Evolutionary conservation across 257 asterid species (phyloP).

Genomic region (Fraxinus cuspidata): DNA sequence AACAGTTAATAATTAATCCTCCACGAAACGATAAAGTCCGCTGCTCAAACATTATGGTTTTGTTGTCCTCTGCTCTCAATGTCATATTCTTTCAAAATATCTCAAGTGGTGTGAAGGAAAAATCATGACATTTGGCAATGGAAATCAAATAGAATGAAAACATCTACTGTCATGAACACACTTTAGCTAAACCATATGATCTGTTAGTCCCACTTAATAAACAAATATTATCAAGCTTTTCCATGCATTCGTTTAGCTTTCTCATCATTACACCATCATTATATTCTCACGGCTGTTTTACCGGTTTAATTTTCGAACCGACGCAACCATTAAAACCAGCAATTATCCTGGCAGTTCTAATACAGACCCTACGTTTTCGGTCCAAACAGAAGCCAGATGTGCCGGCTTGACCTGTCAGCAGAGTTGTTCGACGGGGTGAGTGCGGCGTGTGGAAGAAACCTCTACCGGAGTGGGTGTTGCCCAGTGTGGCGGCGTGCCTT

Average conservation of each 20-base stretch:
- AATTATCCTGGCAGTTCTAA: constrained; percentile 42
- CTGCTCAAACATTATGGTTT: too few species aligned
- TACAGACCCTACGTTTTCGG: constrained; percentile 86
- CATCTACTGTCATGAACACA: too few species aligned
- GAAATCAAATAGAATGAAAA: too few species aligned
- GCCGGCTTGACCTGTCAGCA: constrained; percentile 75
- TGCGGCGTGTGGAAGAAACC: constrained; percentile 75
- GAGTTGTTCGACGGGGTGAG: constrained; percentile 91
- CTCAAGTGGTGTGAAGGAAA: too few species aligned
- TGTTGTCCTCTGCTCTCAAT: too few species aligned
- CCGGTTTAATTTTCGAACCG: constrained; percentile 50
- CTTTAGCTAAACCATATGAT: too few species aligned
- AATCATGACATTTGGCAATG: too few species aligned
- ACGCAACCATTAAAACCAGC: constrained; percentile 64
- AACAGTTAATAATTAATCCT: too few species aligned
- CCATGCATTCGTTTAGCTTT: constrained; percentile 4
- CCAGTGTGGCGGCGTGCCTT: constrained; percentile 97
- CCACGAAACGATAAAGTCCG: too few species aligned
- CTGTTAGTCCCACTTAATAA: too few species aligned
- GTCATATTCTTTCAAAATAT: too few species aligned
- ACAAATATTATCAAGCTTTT: neutral
- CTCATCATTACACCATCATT: constrained; percentile 20
- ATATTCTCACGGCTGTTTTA: constrained; percentile 1
- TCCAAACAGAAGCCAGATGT: constrained; percentile 58
- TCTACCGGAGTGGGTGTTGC: constrained; percentile 94